Evolutionary conservation across 345 rosid species (phyloP).

Genomic region (Pistacia atlantica): DNA sequence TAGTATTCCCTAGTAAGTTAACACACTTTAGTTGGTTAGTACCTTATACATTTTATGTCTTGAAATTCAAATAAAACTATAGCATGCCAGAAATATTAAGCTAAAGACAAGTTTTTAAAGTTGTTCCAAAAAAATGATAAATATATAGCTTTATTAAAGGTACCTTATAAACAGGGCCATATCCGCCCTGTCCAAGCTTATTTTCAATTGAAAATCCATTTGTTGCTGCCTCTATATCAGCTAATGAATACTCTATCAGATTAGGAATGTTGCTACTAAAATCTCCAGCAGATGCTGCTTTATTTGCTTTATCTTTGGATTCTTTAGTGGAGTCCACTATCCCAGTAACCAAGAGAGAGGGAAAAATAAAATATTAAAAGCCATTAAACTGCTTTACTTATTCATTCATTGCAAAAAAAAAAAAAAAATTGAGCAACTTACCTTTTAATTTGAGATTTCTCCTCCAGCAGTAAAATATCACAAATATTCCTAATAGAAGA

Average conservation of each 20-base stretch:
- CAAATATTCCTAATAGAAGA: too few species aligned
- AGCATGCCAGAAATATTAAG: too few species aligned
- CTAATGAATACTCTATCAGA: not conserved
- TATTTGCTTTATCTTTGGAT: not conserved
- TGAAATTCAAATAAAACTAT: too few species aligned
- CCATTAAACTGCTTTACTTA: too few species aligned
- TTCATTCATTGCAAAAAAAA: too few species aligned
- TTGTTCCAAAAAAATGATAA: not conserved
- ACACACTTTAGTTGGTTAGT: too few species aligned
- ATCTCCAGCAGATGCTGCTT: constrained; percentile 2
- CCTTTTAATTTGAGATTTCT: too few species aligned
- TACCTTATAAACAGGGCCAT: constrained; percentile 22
- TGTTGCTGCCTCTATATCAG: not conserved
- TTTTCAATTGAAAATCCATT: constrained; percentile 14
- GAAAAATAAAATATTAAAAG: not conserved
- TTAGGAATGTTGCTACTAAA: not conserved
- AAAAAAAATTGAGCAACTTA: too few species aligned
- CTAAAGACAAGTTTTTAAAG: too few species aligned
- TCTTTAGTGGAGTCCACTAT: not conserved
- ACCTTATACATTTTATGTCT: too few species aligned
- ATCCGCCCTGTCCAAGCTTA: constrained; percentile 20
- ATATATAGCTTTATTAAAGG: not conserved
- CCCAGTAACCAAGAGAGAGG: not conserved
- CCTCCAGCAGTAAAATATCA: too few species aligned
- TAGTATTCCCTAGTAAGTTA: too few species aligned